These are phyloP conservation scores for Teratosphaeriaceae sp. DNA, from an alignment of 2,329 filamentous ascomycete genomes.

Conservation along the genomic window DNA sequence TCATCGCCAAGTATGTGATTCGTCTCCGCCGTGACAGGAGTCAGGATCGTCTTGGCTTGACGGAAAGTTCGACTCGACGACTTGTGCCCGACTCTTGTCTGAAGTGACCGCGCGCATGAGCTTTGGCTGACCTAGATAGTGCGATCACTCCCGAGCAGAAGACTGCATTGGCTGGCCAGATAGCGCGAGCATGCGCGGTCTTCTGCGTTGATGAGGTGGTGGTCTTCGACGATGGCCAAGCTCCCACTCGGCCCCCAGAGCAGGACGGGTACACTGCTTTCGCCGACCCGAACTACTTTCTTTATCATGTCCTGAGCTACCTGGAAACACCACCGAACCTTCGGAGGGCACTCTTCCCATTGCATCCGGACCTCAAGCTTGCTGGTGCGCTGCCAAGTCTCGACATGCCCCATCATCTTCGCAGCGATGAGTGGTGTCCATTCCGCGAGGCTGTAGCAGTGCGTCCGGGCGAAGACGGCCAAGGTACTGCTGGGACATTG, in stretches of 20 bases:
- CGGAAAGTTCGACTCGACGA: no score
- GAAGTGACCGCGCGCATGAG: not conserved
- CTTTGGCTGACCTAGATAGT: slow-evolving; percentile 36
- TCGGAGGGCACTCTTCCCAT: slow-evolving; percentile 65
- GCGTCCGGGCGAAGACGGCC: slow-evolving; percentile 34
- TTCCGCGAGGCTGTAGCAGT: slow-evolving; percentile 73
- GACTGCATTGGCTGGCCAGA: slow-evolving; percentile 63
- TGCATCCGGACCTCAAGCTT: slow-evolving; percentile 69
- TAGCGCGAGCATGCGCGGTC: slow-evolving; percentile 74
- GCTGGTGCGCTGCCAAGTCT: slow-evolving; percentile 69
- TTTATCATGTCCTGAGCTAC: slow-evolving; percentile 71
- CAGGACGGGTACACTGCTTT: slow-evolving; percentile 56
- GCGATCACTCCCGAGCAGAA: slow-evolving; percentile 68
- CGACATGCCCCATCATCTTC: slow-evolving; percentile 79
- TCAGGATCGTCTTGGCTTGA: not conserved
- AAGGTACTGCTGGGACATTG: slow-evolving; percentile 25
- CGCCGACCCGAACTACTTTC: slow-evolving; percentile 70
- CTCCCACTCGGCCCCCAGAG: slow-evolving; percentile 25
- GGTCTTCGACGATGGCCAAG: slow-evolving; percentile 67
- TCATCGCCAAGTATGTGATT: slow-evolving; percentile 65
- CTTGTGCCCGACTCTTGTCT: not conserved
- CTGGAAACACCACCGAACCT: slow-evolving; percentile 81
- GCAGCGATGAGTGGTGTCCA: slow-evolving; percentile 67
- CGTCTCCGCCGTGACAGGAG: no score
- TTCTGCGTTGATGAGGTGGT: slow-evolving; percentile 82